These are phyloP conservation scores for Powellomyces hirtus DNA, from an alignment of 192 early-diverging fungal species.

Conservation along the genomic window DNA sequence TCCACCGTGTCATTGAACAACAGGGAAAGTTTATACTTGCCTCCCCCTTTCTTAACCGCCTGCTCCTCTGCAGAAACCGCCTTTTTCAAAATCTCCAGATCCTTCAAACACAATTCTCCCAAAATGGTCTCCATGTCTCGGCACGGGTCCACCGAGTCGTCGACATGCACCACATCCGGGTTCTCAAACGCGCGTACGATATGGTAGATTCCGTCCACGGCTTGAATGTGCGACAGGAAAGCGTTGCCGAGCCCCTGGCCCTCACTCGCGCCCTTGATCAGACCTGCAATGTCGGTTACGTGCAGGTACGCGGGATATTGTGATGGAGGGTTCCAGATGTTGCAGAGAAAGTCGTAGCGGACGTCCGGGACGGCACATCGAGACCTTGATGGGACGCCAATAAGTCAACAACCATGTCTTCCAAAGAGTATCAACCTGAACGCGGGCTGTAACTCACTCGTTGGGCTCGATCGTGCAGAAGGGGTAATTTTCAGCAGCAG, in stretches of 20 bases:
- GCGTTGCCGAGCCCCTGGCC: constrained; percentile 74
- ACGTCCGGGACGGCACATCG: constrained; percentile 86
- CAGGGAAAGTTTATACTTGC: constrained; percentile 44
- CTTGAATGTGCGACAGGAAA: constrained; percentile 86
- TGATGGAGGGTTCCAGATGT: constrained; percentile 58
- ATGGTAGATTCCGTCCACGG: constrained; percentile 60
- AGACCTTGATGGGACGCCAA: constrained; percentile 41
- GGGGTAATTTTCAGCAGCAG: constrained; percentile 75
- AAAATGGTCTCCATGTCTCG: constrained; percentile 95
- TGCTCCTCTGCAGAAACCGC: constrained; percentile 41
- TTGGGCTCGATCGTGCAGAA: constrained; percentile 96
- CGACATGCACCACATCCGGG: constrained; percentile 84
- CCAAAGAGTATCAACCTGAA: not conserved
- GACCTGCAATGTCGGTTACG: constrained; percentile 95
- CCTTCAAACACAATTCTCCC: constrained; percentile 91
- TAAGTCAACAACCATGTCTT: too few species aligned
- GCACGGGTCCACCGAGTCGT: constrained; percentile 66
- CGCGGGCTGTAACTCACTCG: too few species aligned
- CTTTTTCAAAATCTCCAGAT: constrained; percentile 77
- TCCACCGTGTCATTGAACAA: constrained; percentile 45
- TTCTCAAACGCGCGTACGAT: constrained; percentile 80
- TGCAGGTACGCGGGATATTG: constrained; percentile 74
- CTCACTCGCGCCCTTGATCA: constrained; percentile 70
- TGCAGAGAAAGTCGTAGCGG: constrained; percentile 77
- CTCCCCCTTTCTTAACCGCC: constrained; percentile 44